Evolutionary conservation across 1,284 basidiomycete genomes (phyloP).

Genomic region (Phenoliferia sp.): DNA sequence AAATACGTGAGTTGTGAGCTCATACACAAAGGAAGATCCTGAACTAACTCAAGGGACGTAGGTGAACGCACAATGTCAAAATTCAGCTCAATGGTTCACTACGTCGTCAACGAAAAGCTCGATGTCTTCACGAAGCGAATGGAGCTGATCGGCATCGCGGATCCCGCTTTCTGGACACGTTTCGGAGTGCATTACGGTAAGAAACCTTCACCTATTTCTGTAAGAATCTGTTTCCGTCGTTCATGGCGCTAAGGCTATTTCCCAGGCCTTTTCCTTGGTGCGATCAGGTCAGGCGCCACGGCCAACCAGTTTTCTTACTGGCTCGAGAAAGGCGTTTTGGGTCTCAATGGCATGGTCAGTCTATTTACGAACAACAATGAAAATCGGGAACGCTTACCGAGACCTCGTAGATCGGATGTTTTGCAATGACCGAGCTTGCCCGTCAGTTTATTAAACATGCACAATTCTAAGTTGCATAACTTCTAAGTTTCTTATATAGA

Average conservation of each 20-base stretch:
- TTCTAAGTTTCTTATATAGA: constrained; percentile 6
- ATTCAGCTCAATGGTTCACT: constrained; percentile 47
- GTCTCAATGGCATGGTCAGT: constrained; percentile 49
- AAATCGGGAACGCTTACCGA: too few species aligned
- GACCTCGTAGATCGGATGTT: constrained; percentile 45
- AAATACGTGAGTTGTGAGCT: constrained; percentile 46
- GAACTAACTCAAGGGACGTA: too few species aligned
- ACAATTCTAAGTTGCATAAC: constrained; percentile 25
- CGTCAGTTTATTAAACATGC: constrained; percentile 38
- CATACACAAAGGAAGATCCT: too few species aligned
- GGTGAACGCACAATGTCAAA: background rate
- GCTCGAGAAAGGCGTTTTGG: constrained; percentile 53
- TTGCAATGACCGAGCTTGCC: constrained; percentile 52
- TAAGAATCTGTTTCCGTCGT: background rate
- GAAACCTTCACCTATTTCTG: background rate
- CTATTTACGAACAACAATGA: background rate
- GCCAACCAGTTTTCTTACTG: constrained; percentile 45
- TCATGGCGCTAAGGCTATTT: too few species aligned
- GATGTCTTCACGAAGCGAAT: constrained; percentile 51
- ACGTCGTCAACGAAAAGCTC: constrained; percentile 47
- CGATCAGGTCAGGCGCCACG: constrained; percentile 35
- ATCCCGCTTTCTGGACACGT: constrained; percentile 54
- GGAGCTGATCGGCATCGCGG: constrained; percentile 48
- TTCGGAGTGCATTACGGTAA: constrained; percentile 18
- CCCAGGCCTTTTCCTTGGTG: constrained; percentile 50